A percentile compares a stretch with the other conserved stretches of the same genome.
These are phyloP conservation scores for Aspergillus olivimuriae DNA, from an alignment of 495 filamentous ascomycete species.

Conservation along the genomic window DNA sequence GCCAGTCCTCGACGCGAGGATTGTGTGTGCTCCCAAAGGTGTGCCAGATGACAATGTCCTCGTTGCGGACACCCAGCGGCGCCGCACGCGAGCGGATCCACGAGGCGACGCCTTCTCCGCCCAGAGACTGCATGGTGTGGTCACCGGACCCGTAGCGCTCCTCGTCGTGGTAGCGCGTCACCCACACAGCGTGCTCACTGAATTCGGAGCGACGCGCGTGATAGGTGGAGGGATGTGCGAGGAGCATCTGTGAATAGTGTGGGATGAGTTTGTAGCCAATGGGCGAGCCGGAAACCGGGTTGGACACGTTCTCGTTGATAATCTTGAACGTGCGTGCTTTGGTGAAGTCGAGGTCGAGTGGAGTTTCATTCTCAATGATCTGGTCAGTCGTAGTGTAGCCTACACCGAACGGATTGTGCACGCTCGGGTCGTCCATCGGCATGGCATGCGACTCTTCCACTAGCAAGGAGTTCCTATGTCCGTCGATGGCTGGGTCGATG, in stretches of 20 bases:
- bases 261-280: slow-evolving; percentile 74
- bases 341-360: slow-evolving; percentile 55
- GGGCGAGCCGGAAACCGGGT: slow-evolving; percentile 64
- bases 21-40: slow-evolving; percentile 59
- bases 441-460: slow-evolving; percentile 65
- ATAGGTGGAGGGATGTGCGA: slow-evolving; percentile 62
- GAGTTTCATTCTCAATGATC: slow-evolving; percentile 50
- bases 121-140: slow-evolving; percentile 77
- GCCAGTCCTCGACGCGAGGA: slow-evolving; percentile 54
- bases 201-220: slow-evolving; percentile 75
- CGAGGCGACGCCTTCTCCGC: slow-evolving; percentile 38
- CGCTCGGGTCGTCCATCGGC: slow-evolving; percentile 43
- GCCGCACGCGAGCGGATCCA: slow-evolving; percentile 16
- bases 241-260: slow-evolving; percentile 68
- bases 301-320: slow-evolving; percentile 60
- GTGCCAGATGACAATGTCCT: slow-evolving; percentile 44
- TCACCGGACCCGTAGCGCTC: slow-evolving; percentile 75
- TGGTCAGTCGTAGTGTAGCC: slow-evolving; percentile 59
- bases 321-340: slow-evolving; percentile 74
- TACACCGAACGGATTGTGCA: slow-evolving; percentile 69
- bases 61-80: slow-evolving; percentile 37
- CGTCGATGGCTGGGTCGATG: slow-evolving; percentile 76
- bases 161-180: slow-evolving; percentile 66
- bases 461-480: slow-evolving; percentile 57
- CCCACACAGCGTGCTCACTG: slow-evolving; percentile 69